Evolutionary conservation across 2,329 filamentous ascomycete genomes (phyloP).

Genomic region (Magnaporthiopsis rhizophila): DNA sequence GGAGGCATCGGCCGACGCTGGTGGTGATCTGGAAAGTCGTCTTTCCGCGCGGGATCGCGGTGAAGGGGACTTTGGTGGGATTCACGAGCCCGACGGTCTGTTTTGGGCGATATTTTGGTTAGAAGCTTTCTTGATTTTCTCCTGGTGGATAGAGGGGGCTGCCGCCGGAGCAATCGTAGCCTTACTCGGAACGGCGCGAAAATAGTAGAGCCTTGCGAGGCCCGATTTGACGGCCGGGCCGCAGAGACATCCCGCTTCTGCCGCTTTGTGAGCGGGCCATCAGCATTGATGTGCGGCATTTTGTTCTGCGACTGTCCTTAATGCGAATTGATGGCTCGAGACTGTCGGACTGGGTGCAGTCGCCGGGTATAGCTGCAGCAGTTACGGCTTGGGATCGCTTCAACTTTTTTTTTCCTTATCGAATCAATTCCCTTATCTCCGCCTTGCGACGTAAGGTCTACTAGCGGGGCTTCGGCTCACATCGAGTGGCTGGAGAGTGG

Average conservation of each 20-base stretch:
- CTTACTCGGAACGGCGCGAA: constrained; percentile 90
- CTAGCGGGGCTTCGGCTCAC: neutral
- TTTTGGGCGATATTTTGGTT: neutral
- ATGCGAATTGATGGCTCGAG: neutral
- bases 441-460: neutral
- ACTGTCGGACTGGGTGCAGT: neutral
- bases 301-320: neutral
- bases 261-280: constrained; percentile 64
- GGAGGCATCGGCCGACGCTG: constrained; percentile 79
- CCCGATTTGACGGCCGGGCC: neutral
- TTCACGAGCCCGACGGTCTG: constrained; percentile 92
- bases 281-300: constrained; percentile 26
- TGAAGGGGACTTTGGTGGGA: constrained; percentile 83
- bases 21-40: constrained; percentile 97
- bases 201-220: constrained; percentile 58
- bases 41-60: constrained; percentile 80
- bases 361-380: neutral
- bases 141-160: neutral
- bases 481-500: neutral
- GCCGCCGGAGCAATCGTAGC: constrained; percentile 10
- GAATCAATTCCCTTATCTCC: neutral
- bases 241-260: constrained; percentile 52
- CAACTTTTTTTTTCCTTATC: neutral
- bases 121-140: neutral
- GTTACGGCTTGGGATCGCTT: neutral